Conservation (phyloP, 306 rosid genomes). For the Cucumis melo region DNA sequence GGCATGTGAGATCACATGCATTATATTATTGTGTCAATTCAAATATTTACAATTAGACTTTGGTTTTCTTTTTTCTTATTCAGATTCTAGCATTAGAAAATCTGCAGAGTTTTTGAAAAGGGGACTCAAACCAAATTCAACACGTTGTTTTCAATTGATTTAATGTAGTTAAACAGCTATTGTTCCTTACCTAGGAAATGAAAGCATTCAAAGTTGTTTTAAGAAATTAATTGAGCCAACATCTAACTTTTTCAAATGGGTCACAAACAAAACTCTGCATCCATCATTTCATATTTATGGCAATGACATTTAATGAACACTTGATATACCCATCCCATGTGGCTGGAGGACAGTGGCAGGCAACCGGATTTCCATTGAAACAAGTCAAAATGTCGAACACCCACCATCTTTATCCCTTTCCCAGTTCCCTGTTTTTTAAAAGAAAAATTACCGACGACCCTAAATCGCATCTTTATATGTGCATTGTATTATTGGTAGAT, state of each 20-base stretch:
- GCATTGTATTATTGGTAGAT: background rate
- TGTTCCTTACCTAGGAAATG: background rate
- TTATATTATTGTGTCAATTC: background rate
- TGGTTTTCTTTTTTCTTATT: background rate
- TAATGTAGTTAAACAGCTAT: background rate
- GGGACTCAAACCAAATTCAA: background rate
- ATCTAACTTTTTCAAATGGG: background rate
- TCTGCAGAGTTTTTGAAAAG: background rate
- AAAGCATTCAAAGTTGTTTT: background rate
- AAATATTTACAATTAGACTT: background rate
- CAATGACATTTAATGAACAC: background rate
- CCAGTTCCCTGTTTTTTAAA: background rate
- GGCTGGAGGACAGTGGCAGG: background rate
- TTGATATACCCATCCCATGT: background rate
- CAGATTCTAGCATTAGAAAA: background rate
- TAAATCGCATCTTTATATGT: background rate
- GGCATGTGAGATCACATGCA: constrained; percentile 3
- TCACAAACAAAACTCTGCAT: background rate
- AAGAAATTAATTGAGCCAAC: background rate
- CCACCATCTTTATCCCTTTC: background rate
- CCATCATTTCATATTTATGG: background rate
- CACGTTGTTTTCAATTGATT: background rate
- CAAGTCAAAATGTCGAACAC: background rate
- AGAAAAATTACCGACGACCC: too few species aligned
- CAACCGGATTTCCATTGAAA: background rate